A percentile compares a stretch with the other conserved stretches of the same genome.
phyloP scores from a whole-genome alignment of 2,329 filamentous ascomycete species.

The Chalaropsis thielavioides region DNA sequence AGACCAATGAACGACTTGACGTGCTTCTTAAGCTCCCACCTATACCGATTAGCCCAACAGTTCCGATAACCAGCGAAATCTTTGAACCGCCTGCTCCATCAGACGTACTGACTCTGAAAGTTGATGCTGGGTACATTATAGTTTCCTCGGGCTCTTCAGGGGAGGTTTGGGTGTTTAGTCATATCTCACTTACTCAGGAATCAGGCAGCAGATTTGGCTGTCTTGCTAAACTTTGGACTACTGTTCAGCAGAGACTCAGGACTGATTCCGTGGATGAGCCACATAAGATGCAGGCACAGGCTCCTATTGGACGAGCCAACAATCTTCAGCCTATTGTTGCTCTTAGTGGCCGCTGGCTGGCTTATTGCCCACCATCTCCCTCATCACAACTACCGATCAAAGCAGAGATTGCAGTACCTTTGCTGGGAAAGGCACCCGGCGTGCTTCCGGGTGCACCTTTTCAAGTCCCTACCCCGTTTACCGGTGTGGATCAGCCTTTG shows the following conservation, averaged over 20 bases:
- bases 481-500: constrained; percentile 57
- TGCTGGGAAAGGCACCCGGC: constrained; percentile 41
- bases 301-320: constrained; percentile 28
- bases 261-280: constrained; percentile 34
- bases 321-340: constrained; percentile 52
- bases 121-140: constrained; percentile 55
- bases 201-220: constrained; percentile 41
- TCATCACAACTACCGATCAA: constrained; percentile 57
- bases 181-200: constrained; percentile 26
- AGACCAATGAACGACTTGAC: constrained; percentile 54
- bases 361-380: constrained; percentile 58
- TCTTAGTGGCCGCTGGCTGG: constrained; percentile 59
- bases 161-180: constrained; percentile 67
- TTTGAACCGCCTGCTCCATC: constrained; percentile 55
- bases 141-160: constrained; percentile 72
- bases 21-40: constrained; percentile 59
- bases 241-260: constrained; percentile 48
- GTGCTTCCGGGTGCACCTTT: constrained; percentile 50
- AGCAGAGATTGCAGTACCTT: constrained; percentile 45
- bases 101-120: constrained; percentile 59
- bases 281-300: constrained; percentile 27
- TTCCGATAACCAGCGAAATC: constrained; percentile 45
- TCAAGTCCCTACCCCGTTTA: constrained; percentile 50
- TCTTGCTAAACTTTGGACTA: constrained; percentile 85
- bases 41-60: constrained; percentile 39